Evolutionary conservation across 2,329 filamentous ascomycete species (phyloP).

Genomic region (Aspergillus persii): DNA sequence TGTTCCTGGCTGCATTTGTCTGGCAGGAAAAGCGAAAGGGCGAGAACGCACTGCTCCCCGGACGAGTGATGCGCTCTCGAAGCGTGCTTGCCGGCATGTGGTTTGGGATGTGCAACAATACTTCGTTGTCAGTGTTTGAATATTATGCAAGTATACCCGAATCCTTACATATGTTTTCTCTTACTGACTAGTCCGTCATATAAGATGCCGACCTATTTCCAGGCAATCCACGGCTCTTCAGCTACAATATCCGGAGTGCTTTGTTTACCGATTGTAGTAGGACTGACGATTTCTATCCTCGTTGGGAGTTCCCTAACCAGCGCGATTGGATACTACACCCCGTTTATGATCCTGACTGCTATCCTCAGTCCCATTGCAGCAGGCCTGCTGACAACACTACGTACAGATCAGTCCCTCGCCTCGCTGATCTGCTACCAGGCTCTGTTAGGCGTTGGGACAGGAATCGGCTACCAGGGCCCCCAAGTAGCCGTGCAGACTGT

Average conservation of each 20-base stretch:
- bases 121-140: not conserved
- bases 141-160: not conserved
- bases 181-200: too few relatives aligned
- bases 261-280: slow-evolving; percentile 25
- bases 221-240: slow-evolving; percentile 25
- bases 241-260: slow-evolving; percentile 26
- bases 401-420: slow-evolving; percentile 12
- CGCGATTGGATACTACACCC: slow-evolving; percentile 29
- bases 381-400: slow-evolving; percentile 27
- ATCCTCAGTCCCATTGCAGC: slow-evolving; percentile 22
- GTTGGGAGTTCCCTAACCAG: slow-evolving; percentile 16
- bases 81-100: slow-evolving; percentile 6
- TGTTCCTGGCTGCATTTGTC: slow-evolving; percentile 27
- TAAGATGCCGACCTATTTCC: slow-evolving; percentile 25
- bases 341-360: slow-evolving; percentile 23
- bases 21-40: not conserved
- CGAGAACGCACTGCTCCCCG: slow-evolving; percentile 4
- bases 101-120: slow-evolving; percentile 3
- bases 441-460: slow-evolving; percentile 24
- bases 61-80: not conserved
- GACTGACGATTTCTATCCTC: slow-evolving; percentile 18
- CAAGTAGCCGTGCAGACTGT: slow-evolving; percentile 29
- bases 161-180: too few relatives aligned
- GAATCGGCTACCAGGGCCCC: slow-evolving; percentile 28
- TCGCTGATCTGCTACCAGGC: slow-evolving; percentile 29